Percentiles rank a stretch among this genome's conserved stretches.
Conservation (phyloP, 139 green algal genomes). For the Volvox africanus region DNA sequence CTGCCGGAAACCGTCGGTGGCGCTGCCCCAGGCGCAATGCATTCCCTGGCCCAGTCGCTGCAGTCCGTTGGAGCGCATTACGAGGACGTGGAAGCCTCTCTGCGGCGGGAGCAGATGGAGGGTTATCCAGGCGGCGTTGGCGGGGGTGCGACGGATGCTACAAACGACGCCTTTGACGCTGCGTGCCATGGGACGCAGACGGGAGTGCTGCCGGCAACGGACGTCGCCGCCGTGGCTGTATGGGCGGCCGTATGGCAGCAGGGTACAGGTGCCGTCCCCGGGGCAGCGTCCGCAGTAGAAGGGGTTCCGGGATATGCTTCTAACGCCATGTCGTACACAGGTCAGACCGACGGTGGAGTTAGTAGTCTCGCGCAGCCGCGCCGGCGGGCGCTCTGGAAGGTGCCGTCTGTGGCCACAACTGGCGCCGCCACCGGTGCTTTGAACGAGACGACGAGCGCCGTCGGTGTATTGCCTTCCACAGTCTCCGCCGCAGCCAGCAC, state of each 20-base stretch:
- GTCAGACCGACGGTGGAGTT: not conserved
- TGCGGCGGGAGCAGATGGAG: not conserved
- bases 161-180: not conserved
- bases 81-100: not conserved
- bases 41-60: not conserved
- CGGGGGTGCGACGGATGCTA: not conserved
- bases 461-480: not conserved
- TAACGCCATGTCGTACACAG: too few relatives aligned
- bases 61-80: not conserved
- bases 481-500: not conserved
- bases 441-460: not conserved
- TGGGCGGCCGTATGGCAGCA: not conserved
- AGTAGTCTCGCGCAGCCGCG: not conserved
- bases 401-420: not conserved
- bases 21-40: not conserved
- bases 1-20: not conserved
- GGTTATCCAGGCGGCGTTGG: not conserved
- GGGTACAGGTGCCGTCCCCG: not conserved
- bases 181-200: too few relatives aligned
- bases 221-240: not conserved
- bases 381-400: slow-evolving; percentile 39
- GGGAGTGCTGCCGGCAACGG: not conserved
- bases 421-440: not conserved
- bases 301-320: too few relatives aligned
- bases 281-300: not conserved